These are phyloP conservation scores for Daldinia sp. DNA, from an alignment of 2,329 filamentous ascomycete species.

Conservation along the genomic window DNA sequence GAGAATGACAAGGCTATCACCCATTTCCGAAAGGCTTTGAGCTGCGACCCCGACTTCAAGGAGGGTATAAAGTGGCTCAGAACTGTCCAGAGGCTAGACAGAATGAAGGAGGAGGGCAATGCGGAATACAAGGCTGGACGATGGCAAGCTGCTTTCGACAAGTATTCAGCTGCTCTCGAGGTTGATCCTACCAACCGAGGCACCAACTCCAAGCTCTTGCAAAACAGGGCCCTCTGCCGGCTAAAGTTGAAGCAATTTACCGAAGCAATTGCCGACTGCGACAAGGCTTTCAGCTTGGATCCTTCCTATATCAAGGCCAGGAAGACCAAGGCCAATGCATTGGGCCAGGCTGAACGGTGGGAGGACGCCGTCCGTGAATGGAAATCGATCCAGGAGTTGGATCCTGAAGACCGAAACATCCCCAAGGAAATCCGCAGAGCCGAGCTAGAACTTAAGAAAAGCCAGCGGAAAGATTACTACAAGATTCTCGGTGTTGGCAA, in stretches of 20 bases:
- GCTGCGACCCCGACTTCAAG: constrained; percentile 89
- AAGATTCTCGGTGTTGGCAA: constrained; percentile 93
- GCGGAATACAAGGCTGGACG: constrained; percentile 84
- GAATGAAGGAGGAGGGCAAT: constrained; percentile 95
- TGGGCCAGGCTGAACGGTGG: constrained; percentile 87
- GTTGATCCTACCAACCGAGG: constrained; percentile 89
- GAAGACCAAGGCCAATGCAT: constrained; percentile 91
- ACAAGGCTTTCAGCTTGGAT: constrained; percentile 82
- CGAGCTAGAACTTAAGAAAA: constrained; percentile 97
- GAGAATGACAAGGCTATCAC: constrained; percentile 95
- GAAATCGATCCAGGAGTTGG: constrained; percentile 84
- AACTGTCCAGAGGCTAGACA: constrained; percentile 89
- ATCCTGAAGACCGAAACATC: constrained; percentile 82
- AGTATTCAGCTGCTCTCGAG: constrained; percentile 83
- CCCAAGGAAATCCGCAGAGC: constrained; percentile 86
- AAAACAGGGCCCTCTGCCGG: constrained; percentile 89
- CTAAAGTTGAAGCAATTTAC: constrained; percentile 85
- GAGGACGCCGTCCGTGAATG: constrained; percentile 89
- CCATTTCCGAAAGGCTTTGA: constrained; percentile 88
- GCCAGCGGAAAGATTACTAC: constrained; percentile 97
- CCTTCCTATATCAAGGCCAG: constrained; percentile 87
- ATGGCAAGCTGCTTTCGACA: constrained; percentile 81
- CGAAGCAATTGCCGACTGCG: constrained; percentile 84
- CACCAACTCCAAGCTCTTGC: constrained; percentile 92
- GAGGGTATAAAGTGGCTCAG: constrained; percentile 88